phyloP scores from a whole-genome alignment of 73 alveolate genomes.

The Paramecium sonneborni region DNA sequence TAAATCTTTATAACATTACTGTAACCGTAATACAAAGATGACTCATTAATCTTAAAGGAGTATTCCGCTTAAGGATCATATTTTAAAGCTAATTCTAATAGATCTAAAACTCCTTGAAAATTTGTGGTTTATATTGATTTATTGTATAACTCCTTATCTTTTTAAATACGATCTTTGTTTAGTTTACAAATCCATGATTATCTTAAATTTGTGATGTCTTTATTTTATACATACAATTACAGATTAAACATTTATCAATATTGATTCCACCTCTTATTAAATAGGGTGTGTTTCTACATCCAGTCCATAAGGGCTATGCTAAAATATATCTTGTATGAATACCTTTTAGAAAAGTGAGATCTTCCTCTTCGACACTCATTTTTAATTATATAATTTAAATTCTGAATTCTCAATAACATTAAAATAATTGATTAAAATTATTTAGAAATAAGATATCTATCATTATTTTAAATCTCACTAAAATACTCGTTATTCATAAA shows the following conservation, averaged over 20 bases:
- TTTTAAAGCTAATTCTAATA: conserved; percentile 43
- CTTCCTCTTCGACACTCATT: not conserved
- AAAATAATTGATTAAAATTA: not conserved
- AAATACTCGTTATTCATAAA: not conserved
- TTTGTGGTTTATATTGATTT: conserved; percentile 33
- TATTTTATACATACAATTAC: not conserved
- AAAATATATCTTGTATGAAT: not conserved
- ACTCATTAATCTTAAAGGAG: not conserved
- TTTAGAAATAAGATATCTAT: not conserved
- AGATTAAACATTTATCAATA: conserved; percentile 21
- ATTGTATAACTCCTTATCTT: conserved; percentile 9
- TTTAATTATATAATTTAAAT: not conserved
- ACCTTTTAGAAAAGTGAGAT: not conserved
- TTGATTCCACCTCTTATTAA: not conserved
- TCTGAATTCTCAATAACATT: not conserved
- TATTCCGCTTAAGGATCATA: conserved; percentile 42
- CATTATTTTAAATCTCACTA: not conserved
- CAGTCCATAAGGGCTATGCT: conserved; percentile 40
- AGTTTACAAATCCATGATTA: conserved; percentile 24
- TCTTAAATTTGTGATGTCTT: not conserved
- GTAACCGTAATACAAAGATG: not conserved
- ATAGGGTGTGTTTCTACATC: conserved; percentile 43
- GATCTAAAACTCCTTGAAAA: not conserved
- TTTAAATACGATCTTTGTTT: not conserved
- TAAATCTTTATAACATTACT: conserved; percentile 10